A percentile compares a stretch with the other conserved stretches of the same genome.
Conservation (phyloP, 192 early-diverging fungal genomes). For the Mortierella antarctica region DNA sequence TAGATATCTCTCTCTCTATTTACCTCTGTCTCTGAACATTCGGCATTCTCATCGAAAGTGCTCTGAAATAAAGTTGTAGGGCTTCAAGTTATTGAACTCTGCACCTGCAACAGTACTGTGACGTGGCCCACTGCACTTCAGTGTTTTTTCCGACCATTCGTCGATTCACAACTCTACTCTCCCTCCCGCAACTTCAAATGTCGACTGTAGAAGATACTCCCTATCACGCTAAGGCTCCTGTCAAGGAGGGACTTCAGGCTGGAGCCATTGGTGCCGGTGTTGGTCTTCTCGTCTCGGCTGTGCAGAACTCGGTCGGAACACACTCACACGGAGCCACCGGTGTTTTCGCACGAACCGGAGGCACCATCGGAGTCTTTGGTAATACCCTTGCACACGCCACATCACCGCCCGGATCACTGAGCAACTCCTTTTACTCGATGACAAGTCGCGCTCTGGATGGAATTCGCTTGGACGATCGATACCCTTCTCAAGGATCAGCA, state of each 20-base stretch:
- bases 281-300: conserved; percentile 76
- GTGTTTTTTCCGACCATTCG: background rate
- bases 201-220: conserved; percentile 30
- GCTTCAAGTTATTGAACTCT: background rate
- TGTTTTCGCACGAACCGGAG: conserved; percentile 70
- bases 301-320: conserved; percentile 71
- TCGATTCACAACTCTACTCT: conserved; percentile 5
- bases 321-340: conserved; percentile 61
- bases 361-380: conserved; percentile 79
- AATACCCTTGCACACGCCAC: conserved; percentile 27
- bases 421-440: too few species aligned
- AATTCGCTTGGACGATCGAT: too few species aligned
- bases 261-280: conserved; percentile 66
- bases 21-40: background rate
- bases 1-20: background rate
- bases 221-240: conserved; percentile 56
- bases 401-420: background rate
- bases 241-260: conserved; percentile 59
- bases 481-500: too few species aligned
- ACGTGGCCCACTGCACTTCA: background rate
- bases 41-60: too few species aligned
- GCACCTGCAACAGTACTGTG: background rate
- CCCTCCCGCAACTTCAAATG: conserved; percentile 7
- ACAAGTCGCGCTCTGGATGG: too few species aligned
- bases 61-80: background rate